Evolutionary conservation across 768 basidiomycete species (phyloP), one percentile per base, ranked within the genome.

Genomic region (Leccinum fibrillosum): DNA sequence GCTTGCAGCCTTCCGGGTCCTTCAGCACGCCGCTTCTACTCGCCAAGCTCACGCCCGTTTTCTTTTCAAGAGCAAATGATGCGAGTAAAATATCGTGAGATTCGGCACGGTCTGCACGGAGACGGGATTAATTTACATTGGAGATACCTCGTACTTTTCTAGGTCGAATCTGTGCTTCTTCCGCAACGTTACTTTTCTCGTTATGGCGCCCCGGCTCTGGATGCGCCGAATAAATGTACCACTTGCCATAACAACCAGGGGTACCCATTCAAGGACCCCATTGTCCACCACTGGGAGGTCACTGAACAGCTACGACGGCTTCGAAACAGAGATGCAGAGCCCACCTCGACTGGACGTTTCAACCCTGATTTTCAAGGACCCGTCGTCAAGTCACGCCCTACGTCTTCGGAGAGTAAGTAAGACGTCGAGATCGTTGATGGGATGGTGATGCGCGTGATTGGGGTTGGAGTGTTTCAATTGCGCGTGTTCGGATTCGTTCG

Each of bases 381-480:
- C 39, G 39, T 42, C n/a, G 39, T 42, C 39, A 42, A 17, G 39
- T n/a, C 39, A 42, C 8, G 39, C n/a, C 39, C n/a, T 42, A 42
- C 15, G 15, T 55, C 54, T 57, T 48, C 63, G 63, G 55, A 56
- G 53, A 9, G 47, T 7, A 30, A 23, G 28, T 7, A 1, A 3
- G 17, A 55, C 32, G 21, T 34, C 50, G 55, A 34, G 10, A 6
- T 49, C 49, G 13, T 28, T 12, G 15, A 37, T 25, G 34, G 50
- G 44, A 12, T 52, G 39, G 34, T 47, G 37, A 42, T 28, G 28
- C 45, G 35, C 26, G 15, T 52, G 51, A 54, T 34, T 21, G 32
- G 6, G 5, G 54, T 37, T 32, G 32, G 39, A 39, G 57, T 60
- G 67, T 66, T 64, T 69, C 67, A 66, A 64, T 66, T 63, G 58